These are phyloP conservation scores for Azolla pinnata DNA, from an alignment of 75 land plant genomes.

Conservation along the genomic window DNA sequence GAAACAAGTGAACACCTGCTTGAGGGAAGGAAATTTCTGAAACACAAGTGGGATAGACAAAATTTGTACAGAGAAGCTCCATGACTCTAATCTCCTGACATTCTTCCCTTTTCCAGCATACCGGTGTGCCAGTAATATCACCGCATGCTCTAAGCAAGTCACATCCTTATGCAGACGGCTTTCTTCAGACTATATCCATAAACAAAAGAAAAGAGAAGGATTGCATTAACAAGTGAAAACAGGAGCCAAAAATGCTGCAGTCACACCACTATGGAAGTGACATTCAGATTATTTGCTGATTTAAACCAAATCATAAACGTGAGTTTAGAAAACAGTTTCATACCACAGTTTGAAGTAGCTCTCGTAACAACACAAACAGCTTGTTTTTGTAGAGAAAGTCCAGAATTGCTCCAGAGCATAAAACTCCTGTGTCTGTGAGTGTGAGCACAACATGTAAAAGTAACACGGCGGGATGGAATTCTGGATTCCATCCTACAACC, in stretches of 20 bases:
- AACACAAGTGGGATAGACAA: slow-evolving; percentile 78
- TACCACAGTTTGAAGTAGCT: slow-evolving; percentile 42
- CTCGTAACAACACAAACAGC: slow-evolving; percentile 46
- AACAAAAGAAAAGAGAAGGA: background rate
- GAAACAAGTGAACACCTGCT: slow-evolving; percentile 48
- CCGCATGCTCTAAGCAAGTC: slow-evolving; percentile 41
- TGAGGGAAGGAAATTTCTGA: slow-evolving; percentile 51
- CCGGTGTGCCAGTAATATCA: slow-evolving; percentile 36
- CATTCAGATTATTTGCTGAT: background rate
- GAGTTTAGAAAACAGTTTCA: background rate
- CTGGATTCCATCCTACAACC: background rate
- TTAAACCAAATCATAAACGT: no score
- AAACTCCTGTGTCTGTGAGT: slow-evolving; percentile 44
- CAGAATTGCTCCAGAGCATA: slow-evolving; percentile 57
- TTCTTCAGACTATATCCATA: background rate
- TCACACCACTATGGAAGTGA: background rate
- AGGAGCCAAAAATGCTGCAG: background rate
- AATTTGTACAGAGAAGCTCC: slow-evolving; percentile 64
- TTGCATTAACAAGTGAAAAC: background rate
- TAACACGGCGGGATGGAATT: slow-evolving; percentile 16
- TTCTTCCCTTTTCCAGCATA: slow-evolving; percentile 29
- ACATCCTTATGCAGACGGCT: background rate
- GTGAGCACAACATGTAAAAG: slow-evolving; percentile 46
- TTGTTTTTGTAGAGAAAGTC: slow-evolving; percentile 40
- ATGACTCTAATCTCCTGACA: slow-evolving; percentile 21